Base-by-base conservation (phyloP, 148 eudicot species). In the Cornus kousa region DNA sequence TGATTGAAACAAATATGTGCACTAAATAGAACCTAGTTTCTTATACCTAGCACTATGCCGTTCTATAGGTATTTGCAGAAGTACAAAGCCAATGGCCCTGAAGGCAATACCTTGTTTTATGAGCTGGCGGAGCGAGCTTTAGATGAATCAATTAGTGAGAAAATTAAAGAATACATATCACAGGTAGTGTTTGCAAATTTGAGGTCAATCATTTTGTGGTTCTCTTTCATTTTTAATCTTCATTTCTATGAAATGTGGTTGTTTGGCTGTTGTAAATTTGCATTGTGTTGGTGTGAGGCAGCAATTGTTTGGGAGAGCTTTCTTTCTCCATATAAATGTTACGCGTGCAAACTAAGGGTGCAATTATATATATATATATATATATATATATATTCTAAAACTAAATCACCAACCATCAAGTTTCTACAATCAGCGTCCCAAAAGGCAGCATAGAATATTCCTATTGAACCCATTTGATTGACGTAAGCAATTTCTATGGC, bases 101-200 rank as follows among this genome's bases (percentile, higher is more conserved):
- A 96, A 86, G 99, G 98, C 64, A 92, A 77, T 70, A 83, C 85
- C 72, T 20, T 90, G 31, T 55, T 86, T 82, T 96, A 89, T 88
- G 99, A 92, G 88, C 95, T 96, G 66, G 99, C 98, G 74, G 99
- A 96, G 86, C 89, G 98, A 88, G 88, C 98, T 71, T 84, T 90
- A 73, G 93, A 90, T 86, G 92, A 74, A 82, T 82, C 91, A 75
- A 75, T 90, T 83, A 75, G 68, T 82, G 89, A 86, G 80, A 85
- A 82, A 82, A 77, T 96, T 62, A 92, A 93, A 79, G 93, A 93
- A 67, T 87, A 86, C 68, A 78, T 92, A 67, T 67, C 89, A 68
- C 81, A 86, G 89, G 94, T 89, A 78, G 12, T 28, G 23, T 80
- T 40, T 11, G 20, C 53, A 46, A 19, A 65, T 23, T 37, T 24